These are phyloP conservation scores for Pichia nanzhaoensis DNA, from an alignment of 805 yeast genomes.

Conservation along the genomic window DNA sequence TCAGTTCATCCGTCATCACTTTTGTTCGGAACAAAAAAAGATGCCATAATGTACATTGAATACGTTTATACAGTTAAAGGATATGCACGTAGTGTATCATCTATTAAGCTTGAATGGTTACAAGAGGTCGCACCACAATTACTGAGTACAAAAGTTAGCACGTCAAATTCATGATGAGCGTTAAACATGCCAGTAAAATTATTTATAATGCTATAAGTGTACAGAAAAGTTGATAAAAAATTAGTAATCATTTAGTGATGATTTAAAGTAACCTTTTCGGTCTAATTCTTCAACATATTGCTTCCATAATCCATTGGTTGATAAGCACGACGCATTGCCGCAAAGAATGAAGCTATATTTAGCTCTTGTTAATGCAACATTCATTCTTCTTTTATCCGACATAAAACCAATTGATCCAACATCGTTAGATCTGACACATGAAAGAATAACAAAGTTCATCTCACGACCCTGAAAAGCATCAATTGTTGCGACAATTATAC, in stretches of 20 bases:
- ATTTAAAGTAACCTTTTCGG: slow-evolving; percentile 18
- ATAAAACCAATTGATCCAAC: slow-evolving; percentile 55
- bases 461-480: slow-evolving; percentile 94
- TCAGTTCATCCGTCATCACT: slow-evolving; percentile 88
- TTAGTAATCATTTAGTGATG: slow-evolving; percentile 11
- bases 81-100: slow-evolving; percentile 84
- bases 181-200: background rate
- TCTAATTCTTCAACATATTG: slow-evolving; percentile 39
- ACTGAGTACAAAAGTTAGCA: slow-evolving; percentile 35
- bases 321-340: slow-evolving; percentile 52
- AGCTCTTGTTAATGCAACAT: slow-evolving; percentile 70
- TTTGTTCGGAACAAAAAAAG: slow-evolving; percentile 73
- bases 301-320: slow-evolving; percentile 44
- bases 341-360: slow-evolving; percentile 52
- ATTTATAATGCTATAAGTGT: background rate
- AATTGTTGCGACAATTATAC: slow-evolving; percentile 50
- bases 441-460: slow-evolving; percentile 69
- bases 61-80: slow-evolving; percentile 91
- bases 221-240: background rate
- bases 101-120: slow-evolving; percentile 76
- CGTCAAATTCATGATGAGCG: slow-evolving; percentile 3
- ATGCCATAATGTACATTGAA: slow-evolving; percentile 91
- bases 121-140: slow-evolving; percentile 72
- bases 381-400: slow-evolving; percentile 53
- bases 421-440: slow-evolving; percentile 68